Evolutionary conservation across 2,329 filamentous ascomycete genomes (phyloP).

Genomic region (Sclerotinia trifoliorum): DNA sequence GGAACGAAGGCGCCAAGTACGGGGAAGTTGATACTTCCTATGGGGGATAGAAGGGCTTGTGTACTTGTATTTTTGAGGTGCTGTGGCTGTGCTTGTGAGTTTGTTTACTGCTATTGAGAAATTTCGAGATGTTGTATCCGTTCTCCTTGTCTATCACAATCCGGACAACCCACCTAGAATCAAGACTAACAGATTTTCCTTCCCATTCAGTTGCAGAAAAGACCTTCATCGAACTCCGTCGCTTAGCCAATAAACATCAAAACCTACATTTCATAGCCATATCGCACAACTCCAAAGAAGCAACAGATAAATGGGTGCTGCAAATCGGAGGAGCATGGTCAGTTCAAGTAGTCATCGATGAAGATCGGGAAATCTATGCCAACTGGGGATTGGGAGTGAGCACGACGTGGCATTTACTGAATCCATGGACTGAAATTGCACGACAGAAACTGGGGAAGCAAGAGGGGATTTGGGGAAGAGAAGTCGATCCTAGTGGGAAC

Average conservation of each 20-base stretch:
- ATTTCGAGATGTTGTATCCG: background rate
- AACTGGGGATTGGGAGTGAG: conserved; percentile 65
- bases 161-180: background rate
- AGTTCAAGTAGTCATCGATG: conserved; percentile 60
- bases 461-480: conserved; percentile 63
- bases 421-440: conserved; percentile 55
- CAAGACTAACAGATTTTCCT: conserved; percentile 1
- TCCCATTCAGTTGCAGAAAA: conserved; percentile 61
- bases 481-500: conserved; percentile 62
- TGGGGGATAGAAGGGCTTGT: conserved; percentile 51
- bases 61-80: conserved; percentile 68
- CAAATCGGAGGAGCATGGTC: conserved; percentile 43
- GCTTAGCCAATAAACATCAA: conserved; percentile 52
- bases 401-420: conserved; percentile 62
- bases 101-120: background rate
- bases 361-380: conserved; percentile 59
- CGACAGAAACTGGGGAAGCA: conserved; percentile 57
- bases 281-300: conserved; percentile 60
- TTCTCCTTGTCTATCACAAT: background rate
- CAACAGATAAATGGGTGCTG: conserved; percentile 47
- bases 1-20: conserved; percentile 33
- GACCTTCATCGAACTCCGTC: conserved; percentile 56
- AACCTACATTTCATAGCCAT: conserved; percentile 59
- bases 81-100: conserved; percentile 72
- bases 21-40: conserved; percentile 44